These are phyloP conservation scores for Striga asiatica DNA, from an alignment of 257 asterid genomes.

Conservation along the genomic window DNA sequence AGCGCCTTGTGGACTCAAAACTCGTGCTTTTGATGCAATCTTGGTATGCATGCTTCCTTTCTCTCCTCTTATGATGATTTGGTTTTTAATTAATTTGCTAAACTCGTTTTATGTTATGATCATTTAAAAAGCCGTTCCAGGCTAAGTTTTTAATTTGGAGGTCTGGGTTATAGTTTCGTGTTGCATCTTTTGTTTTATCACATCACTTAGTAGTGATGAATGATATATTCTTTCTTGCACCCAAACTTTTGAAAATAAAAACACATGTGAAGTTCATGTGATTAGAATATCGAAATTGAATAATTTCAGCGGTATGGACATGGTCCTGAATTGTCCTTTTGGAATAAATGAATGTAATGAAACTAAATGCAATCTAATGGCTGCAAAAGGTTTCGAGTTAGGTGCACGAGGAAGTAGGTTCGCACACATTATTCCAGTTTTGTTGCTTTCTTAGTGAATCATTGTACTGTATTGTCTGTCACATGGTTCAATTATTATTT, in stretches of 20 bases:
- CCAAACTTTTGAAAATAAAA: no score
- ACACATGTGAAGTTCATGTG: no score
- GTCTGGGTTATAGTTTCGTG: background rate
- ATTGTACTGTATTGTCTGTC: background rate
- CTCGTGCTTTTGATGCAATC: conserved; percentile 78
- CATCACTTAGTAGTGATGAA: background rate
- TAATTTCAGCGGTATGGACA: background rate
- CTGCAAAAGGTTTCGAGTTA: conserved; percentile 12
- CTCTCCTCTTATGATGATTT: background rate
- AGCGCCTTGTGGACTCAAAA: conserved; percentile 85
- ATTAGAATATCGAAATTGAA: no score
- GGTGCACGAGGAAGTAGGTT: conserved; percentile 22
- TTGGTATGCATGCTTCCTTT: conserved; percentile 39
- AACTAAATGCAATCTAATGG: background rate
- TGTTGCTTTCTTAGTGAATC: conserved; percentile 8
- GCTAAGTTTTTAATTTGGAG: background rate
- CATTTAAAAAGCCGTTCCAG: no score
- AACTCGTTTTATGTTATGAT: background rate
- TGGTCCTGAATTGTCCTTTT: background rate
- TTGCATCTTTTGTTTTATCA: background rate
- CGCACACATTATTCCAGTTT: conserved; percentile 3
- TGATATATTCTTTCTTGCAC: no score
- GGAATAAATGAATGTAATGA: background rate
- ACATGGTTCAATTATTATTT: conserved; percentile 8
- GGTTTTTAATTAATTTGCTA: background rate